Percentiles rank a stretch among this genome's conserved stretches.
These are phyloP conservation scores for Heritiera fomes DNA, from an alignment of 345 rosid genomes.

Conservation along the genomic window DNA sequence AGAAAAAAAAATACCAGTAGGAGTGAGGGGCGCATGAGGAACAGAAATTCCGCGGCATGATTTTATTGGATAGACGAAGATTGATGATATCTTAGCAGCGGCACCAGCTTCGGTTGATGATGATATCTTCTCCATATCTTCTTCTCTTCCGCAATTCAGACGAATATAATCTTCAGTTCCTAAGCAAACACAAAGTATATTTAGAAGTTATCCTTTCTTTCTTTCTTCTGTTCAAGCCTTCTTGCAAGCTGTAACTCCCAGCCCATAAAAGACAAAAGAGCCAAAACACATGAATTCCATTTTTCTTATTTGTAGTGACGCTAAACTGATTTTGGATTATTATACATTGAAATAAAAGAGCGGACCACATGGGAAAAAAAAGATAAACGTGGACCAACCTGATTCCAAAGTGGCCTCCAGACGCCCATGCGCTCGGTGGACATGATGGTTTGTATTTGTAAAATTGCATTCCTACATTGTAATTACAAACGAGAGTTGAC, in stretches of 20 bases:
- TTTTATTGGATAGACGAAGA: constrained; percentile 79
- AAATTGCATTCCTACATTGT: too few relatives aligned
- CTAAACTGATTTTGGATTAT: background rate
- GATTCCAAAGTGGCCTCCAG: background rate
- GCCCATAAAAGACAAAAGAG: background rate
- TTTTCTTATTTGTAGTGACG: background rate
- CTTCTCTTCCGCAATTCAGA: background rate
- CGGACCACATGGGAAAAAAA: background rate
- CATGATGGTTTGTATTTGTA: too few relatives aligned
- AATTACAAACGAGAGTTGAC: too few relatives aligned
- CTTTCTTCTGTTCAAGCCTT: too few relatives aligned
- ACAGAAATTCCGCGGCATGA: constrained; percentile 82
- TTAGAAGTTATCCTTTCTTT: too few relatives aligned
- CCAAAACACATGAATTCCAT: constrained; percentile 1
- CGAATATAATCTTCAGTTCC: background rate
- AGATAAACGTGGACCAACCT: background rate
- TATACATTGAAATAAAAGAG: background rate
- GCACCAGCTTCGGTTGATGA: background rate
- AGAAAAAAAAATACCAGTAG: constrained; percentile 51
- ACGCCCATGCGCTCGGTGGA: too few relatives aligned
- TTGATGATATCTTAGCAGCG: constrained; percentile 44
- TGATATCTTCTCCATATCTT: background rate
- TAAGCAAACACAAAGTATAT: background rate
- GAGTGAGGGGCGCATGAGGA: constrained; percentile 67
- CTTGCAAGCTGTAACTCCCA: too few relatives aligned